Evolutionary conservation across 2,329 filamentous ascomycete species (phyloP).

Genomic region (Venturia aucupariae): DNA sequence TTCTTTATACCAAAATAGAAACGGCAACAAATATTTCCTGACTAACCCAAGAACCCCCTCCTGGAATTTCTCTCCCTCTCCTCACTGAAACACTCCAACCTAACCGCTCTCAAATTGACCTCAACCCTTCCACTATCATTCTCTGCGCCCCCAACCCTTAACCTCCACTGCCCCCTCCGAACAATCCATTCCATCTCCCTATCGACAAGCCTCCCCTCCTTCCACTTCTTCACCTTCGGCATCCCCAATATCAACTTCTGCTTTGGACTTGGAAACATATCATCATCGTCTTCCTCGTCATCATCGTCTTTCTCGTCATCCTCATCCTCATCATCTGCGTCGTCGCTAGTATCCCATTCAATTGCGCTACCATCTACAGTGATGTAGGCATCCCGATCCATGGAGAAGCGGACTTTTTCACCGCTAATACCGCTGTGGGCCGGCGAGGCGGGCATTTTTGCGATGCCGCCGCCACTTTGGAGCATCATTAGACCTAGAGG

Average conservation of each 20-base stretch:
- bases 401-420: conserved; percentile 55
- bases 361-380: conserved; percentile 39
- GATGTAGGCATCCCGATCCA: conserved; percentile 53
- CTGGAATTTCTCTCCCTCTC: conserved; percentile 57
- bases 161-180: conserved; percentile 30
- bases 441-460: conserved; percentile 54
- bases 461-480: conserved; percentile 41
- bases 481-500: conserved; percentile 60
- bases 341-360: conserved; percentile 19
- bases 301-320: conserved; percentile 28
- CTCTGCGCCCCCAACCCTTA: conserved; percentile 47
- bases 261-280: conserved; percentile 16
- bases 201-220: conserved; percentile 16
- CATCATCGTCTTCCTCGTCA: conserved; percentile 17
- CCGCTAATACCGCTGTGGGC: conserved; percentile 62
- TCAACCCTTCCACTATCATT: conserved; percentile 45
- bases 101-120: conserved; percentile 65
- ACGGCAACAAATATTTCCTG: no score
- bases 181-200: conserved; percentile 27
- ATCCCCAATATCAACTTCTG: conserved; percentile 13
- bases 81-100: conserved; percentile 60
- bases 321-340: conserved; percentile 20
- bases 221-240: conserved; percentile 52
- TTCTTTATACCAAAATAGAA: no score
- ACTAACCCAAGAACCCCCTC: conserved; percentile 43